These are phyloP conservation scores for apple (Malus domestica) DNA, from an alignment of 306 rosid genomes.

Conservation along the genomic window DNA sequence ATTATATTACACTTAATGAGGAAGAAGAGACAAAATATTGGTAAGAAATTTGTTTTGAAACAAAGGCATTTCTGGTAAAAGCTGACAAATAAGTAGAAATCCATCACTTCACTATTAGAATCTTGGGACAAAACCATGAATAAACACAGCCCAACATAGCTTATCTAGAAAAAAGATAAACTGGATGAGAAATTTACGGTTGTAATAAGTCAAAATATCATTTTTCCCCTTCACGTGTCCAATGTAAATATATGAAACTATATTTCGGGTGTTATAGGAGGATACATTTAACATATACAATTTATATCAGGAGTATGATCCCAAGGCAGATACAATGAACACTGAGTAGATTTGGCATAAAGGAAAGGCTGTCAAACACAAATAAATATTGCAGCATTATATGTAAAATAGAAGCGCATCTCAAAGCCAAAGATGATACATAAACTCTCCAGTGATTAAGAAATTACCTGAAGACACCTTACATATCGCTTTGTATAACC, in stretches of 20 bases:
- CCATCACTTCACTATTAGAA: neutral
- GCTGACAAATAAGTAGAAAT: neutral
- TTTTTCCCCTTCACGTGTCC: neutral
- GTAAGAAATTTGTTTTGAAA: neutral
- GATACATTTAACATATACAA: neutral
- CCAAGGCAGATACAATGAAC: neutral
- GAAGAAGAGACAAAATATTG: neutral
- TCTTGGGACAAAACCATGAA: neutral
- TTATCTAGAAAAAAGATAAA: neutral
- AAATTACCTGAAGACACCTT: conserved; percentile 90
- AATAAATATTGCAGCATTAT: neutral
- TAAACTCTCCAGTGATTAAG: neutral
- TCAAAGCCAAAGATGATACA: neutral
- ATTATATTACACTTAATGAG: neutral
- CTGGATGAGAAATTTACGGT: neutral
- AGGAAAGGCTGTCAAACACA: neutral
- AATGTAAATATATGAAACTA: neutral
- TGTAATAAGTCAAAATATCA: neutral
- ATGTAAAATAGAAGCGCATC: neutral
- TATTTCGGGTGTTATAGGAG: neutral
- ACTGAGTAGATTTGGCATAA: neutral
- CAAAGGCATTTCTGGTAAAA: neutral
- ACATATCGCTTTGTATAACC: conserved; percentile 99
- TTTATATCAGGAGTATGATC: neutral
- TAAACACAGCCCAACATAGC: neutral